A percentile compares a stretch with the other conserved stretches of the same genome.
phyloP scores from a whole-genome alignment of 2,329 filamentous ascomycete genomes.

The Ceratocystis smalleyi region DNA sequence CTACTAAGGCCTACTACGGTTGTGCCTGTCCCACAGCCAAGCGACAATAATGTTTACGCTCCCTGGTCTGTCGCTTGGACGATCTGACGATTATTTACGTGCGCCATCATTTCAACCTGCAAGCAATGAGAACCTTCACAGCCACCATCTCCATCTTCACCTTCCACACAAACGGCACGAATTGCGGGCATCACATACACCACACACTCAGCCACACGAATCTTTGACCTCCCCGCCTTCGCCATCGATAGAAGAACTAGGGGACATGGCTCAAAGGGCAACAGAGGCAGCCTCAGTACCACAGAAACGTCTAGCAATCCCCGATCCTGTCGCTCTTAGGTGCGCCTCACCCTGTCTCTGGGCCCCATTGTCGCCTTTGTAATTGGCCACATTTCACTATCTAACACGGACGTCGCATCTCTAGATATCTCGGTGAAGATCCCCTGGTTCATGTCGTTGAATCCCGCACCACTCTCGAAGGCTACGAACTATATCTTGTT shows the following conservation, averaged over 20 bases:
- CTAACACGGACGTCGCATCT: neutral
- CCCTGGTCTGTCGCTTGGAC: conserved; percentile 5
- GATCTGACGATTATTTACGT: conserved; percentile 5
- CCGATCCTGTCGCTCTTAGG: conserved; percentile 43
- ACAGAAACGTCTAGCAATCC: conserved; percentile 28
- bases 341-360: conserved; percentile 21
- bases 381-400: neutral
- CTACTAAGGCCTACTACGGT: neutral
- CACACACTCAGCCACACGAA: conserved; percentile 9
- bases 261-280: conserved; percentile 21
- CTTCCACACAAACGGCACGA: too few species aligned
- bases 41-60: conserved; percentile 4
- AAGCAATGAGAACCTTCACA: neutral
- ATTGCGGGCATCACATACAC: neutral
- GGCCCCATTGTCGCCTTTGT: neutral
- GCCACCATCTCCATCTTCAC: neutral
- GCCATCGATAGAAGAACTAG: conserved; percentile 35
- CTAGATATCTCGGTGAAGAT: conserved; percentile 72
- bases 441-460: conserved; percentile 58
- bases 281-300: conserved; percentile 15
- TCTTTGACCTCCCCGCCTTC: conserved; percentile 8
- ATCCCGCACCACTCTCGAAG: conserved; percentile 51
- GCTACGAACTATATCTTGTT: conserved; percentile 86
- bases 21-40: neutral
- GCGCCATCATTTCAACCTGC: neutral